Percentiles rank a stretch among this genome's conserved stretches.
These are phyloP conservation scores for Typha latifolia DNA, from an alignment of 176 grass and related monocot genomes.

Conservation along the genomic window DNA sequence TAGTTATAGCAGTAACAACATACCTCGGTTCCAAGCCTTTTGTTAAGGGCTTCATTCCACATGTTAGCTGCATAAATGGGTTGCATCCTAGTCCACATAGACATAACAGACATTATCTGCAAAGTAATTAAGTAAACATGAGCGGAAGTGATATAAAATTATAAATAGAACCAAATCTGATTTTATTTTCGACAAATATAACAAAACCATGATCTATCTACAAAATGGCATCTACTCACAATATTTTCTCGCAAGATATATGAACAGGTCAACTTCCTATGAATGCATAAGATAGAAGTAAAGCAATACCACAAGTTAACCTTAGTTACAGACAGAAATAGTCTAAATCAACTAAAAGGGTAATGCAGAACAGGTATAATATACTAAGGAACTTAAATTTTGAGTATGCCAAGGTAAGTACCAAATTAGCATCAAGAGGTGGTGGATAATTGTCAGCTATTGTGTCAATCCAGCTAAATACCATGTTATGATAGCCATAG, in stretches of 20 bases:
- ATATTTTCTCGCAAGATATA: no score
- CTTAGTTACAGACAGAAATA: no score
- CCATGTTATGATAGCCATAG: slow-evolving; percentile 98
- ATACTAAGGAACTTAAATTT: not conserved
- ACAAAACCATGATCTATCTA: no score
- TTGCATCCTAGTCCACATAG: slow-evolving; percentile 98
- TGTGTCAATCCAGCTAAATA: slow-evolving; percentile 98
- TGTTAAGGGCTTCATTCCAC: slow-evolving; percentile 99
- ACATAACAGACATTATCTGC: slow-evolving; percentile 92
- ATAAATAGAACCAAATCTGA: not conserved
- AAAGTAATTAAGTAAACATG: not conserved
- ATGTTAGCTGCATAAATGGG: slow-evolving; percentile 89
- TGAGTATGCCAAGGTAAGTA: slow-evolving; percentile 24
- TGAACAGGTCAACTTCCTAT: no score
- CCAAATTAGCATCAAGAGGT: slow-evolving; percentile 90
- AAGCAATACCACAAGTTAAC: no score
- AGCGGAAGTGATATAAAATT: not conserved
- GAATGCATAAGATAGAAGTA: no score
- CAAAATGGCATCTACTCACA: no score
- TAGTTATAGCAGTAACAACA: not conserved
- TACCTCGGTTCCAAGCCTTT: slow-evolving; percentile 90
- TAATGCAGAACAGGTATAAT: not conserved
- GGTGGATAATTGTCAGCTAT: slow-evolving; percentile 76
- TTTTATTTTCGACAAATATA: not conserved
- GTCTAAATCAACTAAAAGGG: no score